A percentile compares a stretch with the other conserved stretches of the same genome.
Conservation (phyloP, 768 basidiomycete species). For the Collybiopsis luxurians region DNA sequence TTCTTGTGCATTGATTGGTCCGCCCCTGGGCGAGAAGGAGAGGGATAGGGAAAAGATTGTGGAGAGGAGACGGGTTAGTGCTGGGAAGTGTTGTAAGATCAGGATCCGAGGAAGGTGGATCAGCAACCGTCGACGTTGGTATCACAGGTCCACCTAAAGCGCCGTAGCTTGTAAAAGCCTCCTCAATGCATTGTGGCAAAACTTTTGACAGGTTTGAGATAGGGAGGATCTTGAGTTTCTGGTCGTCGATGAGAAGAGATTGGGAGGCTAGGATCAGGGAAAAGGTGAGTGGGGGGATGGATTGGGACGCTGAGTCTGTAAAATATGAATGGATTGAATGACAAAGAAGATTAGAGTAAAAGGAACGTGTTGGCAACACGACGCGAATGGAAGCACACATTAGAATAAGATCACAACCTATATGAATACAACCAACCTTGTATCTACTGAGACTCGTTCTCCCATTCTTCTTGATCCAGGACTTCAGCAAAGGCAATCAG, state of each 20-base stretch:
- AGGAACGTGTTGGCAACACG: too few species aligned
- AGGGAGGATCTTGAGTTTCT: slow-evolving; percentile 61
- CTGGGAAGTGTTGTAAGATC: slow-evolving; percentile 14
- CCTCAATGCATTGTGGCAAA: slow-evolving; percentile 9
- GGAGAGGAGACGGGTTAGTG: slow-evolving; percentile 34
- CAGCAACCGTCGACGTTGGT: slow-evolving; percentile 24
- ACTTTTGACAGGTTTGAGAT: slow-evolving; percentile 35
- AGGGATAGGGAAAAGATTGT: slow-evolving; percentile 31
- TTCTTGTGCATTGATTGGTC: slow-evolving; percentile 2
- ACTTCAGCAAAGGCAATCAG: slow-evolving; percentile 73
- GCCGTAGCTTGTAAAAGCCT: slow-evolving; percentile 17
- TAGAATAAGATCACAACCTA: too few species aligned
- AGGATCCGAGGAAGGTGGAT: too few species aligned
- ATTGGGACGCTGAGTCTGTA: slow-evolving; percentile 20
- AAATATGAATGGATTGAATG: neutral
- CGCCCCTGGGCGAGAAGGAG: slow-evolving; percentile 26
- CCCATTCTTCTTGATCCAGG: slow-evolving; percentile 61
- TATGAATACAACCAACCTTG: slow-evolving; percentile 43
- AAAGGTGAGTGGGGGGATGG: slow-evolving; percentile 22
- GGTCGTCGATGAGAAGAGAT: slow-evolving; percentile 50
- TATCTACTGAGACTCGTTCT: slow-evolving; percentile 62
- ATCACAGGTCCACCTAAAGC: too few species aligned
- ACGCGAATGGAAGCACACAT: too few species aligned
- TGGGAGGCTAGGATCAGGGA: slow-evolving; percentile 60
- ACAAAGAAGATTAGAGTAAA: too few species aligned